These are phyloP conservation scores for Coemansia sp. DNA, from an alignment of 192 early-diverging fungal genomes.

Conservation along the genomic window DNA sequence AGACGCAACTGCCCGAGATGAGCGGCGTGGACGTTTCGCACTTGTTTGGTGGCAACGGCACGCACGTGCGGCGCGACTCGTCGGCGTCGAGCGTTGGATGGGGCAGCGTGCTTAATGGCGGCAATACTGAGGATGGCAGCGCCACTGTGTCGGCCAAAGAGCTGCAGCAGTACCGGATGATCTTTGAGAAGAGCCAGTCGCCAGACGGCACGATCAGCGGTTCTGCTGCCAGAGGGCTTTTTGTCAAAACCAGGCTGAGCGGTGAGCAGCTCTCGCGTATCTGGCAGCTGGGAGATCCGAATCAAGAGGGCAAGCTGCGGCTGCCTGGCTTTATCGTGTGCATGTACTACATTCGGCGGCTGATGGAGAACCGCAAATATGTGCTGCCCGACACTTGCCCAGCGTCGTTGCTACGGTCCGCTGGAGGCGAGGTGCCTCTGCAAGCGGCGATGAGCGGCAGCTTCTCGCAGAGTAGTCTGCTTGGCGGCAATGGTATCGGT, in stretches of 20 bases:
- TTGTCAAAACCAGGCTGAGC: constrained; percentile 77
- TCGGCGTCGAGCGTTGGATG: constrained; percentile 39
- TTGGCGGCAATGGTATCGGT: no score
- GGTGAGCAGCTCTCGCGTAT: constrained; percentile 72
- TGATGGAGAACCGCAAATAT: constrained; percentile 68
- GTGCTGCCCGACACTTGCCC: constrained; percentile 71
- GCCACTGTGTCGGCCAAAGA: constrained; percentile 45
- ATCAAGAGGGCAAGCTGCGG: constrained; percentile 64
- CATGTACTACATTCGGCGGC: constrained; percentile 81
- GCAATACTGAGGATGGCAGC: constrained; percentile 1
- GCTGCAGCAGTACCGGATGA: constrained; percentile 57
- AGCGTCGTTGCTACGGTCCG: constrained; percentile 54
- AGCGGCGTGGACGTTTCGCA: constrained; percentile 48
- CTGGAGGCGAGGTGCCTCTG: constrained; percentile 45
- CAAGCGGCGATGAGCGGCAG: constrained; percentile 12
- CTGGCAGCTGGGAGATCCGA: constrained; percentile 82
- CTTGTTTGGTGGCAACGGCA: neutral
- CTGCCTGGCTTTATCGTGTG: constrained; percentile 84
- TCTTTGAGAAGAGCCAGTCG: constrained; percentile 59
- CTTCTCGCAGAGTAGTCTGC: constrained; percentile 29
- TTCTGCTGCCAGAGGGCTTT: constrained; percentile 67
- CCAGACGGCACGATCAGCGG: constrained; percentile 58
- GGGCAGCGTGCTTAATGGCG: constrained; percentile 14
- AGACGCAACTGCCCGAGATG: constrained; percentile 58
- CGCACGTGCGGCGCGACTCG: constrained; percentile 31